phyloP scores from a whole-genome alignment of 2,329 filamentous ascomycete species.

The Colletotrichum tropicicola region DNA sequence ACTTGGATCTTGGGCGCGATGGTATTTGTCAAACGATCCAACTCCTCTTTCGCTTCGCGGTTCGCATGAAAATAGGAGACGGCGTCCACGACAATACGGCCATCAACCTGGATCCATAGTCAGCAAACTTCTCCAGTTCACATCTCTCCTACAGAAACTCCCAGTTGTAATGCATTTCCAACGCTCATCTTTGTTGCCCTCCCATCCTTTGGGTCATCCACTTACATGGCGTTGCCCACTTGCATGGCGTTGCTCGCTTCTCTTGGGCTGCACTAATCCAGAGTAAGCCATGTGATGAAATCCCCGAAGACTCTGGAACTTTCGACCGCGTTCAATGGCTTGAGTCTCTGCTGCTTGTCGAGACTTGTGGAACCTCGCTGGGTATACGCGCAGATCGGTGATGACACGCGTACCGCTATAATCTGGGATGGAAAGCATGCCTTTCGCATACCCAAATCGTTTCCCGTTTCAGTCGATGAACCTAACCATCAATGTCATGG shows the following conservation, averaged over 20 bases:
- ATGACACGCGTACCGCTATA: neutral
- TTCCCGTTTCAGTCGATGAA: neutral
- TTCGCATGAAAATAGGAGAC: constrained; percentile 21
- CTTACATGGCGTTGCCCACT: too few relatives aligned
- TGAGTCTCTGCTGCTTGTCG: neutral
- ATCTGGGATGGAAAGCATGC: neutral
- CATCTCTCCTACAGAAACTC: too few relatives aligned
- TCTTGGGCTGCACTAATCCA: too few relatives aligned
- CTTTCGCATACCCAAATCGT: constrained; percentile 13
- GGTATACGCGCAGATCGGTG: neutral
- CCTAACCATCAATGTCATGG: neutral
- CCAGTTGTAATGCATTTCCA: too few relatives aligned
- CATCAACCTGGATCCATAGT: too few relatives aligned
- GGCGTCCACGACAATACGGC: constrained; percentile 13
- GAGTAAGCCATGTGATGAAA: constrained; percentile 20
- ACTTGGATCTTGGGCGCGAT: neutral
- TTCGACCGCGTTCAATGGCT: constrained; percentile 19
- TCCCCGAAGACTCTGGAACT: constrained; percentile 6
- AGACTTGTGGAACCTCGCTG: neutral
- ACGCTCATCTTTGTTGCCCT: too few relatives aligned
- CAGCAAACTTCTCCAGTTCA: too few relatives aligned
- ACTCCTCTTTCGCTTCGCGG: neutral
- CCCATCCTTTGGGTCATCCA: too few relatives aligned
- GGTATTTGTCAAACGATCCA: neutral
- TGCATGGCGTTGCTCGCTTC: too few relatives aligned